Base-by-base conservation (phyloP, 1,284 basidiomycete species). In the Heterobasidion irregulare region DNA sequence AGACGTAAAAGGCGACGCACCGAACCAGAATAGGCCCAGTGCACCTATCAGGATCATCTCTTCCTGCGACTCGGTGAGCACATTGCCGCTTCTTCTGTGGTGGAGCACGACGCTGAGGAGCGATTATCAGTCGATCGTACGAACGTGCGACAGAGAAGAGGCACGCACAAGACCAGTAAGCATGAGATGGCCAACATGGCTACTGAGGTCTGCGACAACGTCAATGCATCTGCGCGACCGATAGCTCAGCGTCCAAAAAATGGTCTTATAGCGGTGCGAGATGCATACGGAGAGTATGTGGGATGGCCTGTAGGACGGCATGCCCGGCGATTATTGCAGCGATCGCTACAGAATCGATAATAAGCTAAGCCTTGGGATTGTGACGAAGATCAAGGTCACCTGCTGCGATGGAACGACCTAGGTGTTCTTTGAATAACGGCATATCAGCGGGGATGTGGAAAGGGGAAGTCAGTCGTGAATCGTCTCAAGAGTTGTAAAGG, bases 21-120 rank as follows among this genome's bases (percentile, higher is more conserved):
- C 85, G 55, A 89, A 72, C 83, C 84, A 89, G 65, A 86, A 79
- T 57, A 88, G 68, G 8, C 82, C 86, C 53, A 89, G 76, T 5
- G 82, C 82, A 6, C 71, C 80, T 59, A 90, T 83, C 66, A 91
- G 66, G 19, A 85, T 70, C 67, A 80, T 75, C 63, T 91, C 86
- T 63, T 88, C 85, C 62, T 90, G 87, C 50, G 72, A 74, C 62
- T 80, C 80, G 47, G 83, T 80, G 61, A 90, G 68, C 56, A 85
- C 63, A 52, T 77, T 75, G 9, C 72, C 76, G 53, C 78, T 75
- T 63, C 70, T 73, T 56, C 76, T 76, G 60, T 89, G 81, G 64
- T 89, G 86, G 68, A 83, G 74, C 38, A 84, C 70, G 47, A 87
- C 48, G 45, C 61, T 61, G 41, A n/a, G 32, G 46, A 3, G 12